Evolutionary conservation across 2,329 filamentous ascomycete genomes (phyloP), one percentile per base, ranked within the genome.

Genomic region (Triangularia setosa): DNA sequence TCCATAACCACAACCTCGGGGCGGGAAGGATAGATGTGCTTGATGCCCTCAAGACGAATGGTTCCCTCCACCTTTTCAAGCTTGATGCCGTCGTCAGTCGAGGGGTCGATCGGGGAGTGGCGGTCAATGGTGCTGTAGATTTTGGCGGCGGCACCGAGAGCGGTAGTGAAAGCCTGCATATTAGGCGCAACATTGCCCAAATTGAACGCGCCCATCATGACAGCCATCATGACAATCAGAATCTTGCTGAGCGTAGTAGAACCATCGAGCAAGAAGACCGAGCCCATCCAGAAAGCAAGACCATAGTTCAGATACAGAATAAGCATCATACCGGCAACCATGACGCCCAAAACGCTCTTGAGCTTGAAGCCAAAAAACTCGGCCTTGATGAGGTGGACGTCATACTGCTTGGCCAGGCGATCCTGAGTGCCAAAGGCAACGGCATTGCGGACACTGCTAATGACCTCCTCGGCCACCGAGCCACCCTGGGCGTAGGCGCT

Each of bases 61-160:
- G 86, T 87, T 27, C 95, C 95, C 65, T 90, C 81, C 1, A 97
- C 83, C 21, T 85, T 77, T 1, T 92, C 87, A 1, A 96, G 83
- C 69, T 83, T 93, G 65, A 86, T 81, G n/a, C 94, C 95, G 8
- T 83, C 80, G 1, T 89, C 84, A 2, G 84, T 85, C 5, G 86
- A 86, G 0, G 94, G 88, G 72, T 99, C 91, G 57, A 98, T 81
- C 0, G 94, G 93, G 0, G 95, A 97, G 2, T 80, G 72, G 60
- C 95, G 90, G 76, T 98, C 94, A 69, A 98, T 98, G 1, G 93
- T 97, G 74, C 88, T 90, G 80, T 90, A 97, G 67, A 99, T 97
- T 80, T 98, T 98, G 62, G 87, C 85, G 3, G 92, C 93, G 1
- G 95, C 94, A 30, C 92, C 91, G 5, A 96, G 79, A 44, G 88